phyloP scores from a whole-genome alignment of 306 rosid genomes.

The Elaeagnus macrophylla region DNA sequence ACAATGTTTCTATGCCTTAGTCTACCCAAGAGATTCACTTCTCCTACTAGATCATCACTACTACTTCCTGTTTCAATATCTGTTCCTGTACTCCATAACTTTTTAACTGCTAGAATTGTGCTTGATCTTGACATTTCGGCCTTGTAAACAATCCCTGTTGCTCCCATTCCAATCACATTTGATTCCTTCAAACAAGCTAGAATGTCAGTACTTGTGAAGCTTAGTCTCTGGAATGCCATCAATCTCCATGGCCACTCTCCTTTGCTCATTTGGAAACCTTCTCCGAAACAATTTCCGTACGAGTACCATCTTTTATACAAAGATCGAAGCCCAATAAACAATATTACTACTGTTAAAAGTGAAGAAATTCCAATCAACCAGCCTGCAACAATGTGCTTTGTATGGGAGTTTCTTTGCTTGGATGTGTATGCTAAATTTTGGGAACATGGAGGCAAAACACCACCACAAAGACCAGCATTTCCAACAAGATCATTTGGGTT shows the following conservation, averaged over 20 bases:
- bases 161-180: conserved; percentile 88
- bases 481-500: conserved; percentile 71
- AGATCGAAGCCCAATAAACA: conserved; percentile 41
- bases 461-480: conserved; percentile 68
- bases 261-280: conserved; percentile 48
- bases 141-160: conserved; percentile 74
- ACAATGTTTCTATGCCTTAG: conserved; percentile 87
- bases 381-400: conserved; percentile 47
- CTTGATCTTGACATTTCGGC: conserved; percentile 72
- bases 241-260: conserved; percentile 98
- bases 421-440: conserved; percentile 32
- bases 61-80: conserved; percentile 70
- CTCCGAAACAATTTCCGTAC: conserved; percentile 54
- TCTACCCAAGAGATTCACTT: conserved; percentile 78
- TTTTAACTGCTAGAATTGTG: conserved; percentile 70
- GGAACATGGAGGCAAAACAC: conserved; percentile 64
- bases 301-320: conserved; percentile 63
- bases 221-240: conserved; percentile 84
- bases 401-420: conserved; percentile 32
- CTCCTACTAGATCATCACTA: conserved; percentile 75
- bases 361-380: conserved; percentile 67
- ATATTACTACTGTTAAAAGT: conserved; percentile 38
- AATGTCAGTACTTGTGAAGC: conserved; percentile 65
- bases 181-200: conserved; percentile 79
- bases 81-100: conserved; percentile 66